Base-by-base conservation (phyloP, 75 land plant species). In the Pseudotsuga menziesii region DNA sequence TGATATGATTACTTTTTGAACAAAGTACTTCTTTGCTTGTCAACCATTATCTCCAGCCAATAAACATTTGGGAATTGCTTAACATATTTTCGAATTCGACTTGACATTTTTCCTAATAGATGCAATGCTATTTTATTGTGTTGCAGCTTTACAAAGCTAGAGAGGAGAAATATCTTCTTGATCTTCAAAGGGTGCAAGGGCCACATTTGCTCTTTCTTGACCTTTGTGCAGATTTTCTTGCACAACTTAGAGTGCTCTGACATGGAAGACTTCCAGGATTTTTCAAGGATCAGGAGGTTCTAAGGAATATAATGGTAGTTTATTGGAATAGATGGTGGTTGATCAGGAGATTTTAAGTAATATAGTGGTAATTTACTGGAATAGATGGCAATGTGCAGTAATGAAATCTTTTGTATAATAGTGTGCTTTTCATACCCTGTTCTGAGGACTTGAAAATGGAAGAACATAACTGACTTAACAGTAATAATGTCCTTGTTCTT, bases 161-260 rank as follows among this genome's bases (percentile, higher is more conserved):
- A 26, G 96, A 93, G 56, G 96, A 93, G 76, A 93, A 91, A 80
- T 93, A 93, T 64, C 70, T 85, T 36, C 81, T 85, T 48, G 87
- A 85, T 72, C 75, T 85, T 77, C 87, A 85, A 60, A 91, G 91
- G 71, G 81, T 93, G 4, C 83, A 89, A 17, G 96, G 96, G 17
- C 90, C 96, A 6, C 91, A 89, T 78, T 81, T 92, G 52, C 88
- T 92, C 22, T 93, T 93, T 75, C 81, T 91, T 67, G 96, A 91
- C 75, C 85, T 93, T 0, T 93, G 96, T 82, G 96, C 94, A 5
- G 88, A 94, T 9, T 93, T 93, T 74, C 92, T 93, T 70, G 92
- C 94, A 35, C 95, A 93, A 81, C 86, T 93, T 35, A 87, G 94
- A 23, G 90, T 93, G 16, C 88, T 76, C 41, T 85, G 87, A 85